A percentile compares a stretch with the other conserved stretches of the same genome.
These are phyloP conservation scores for Pichia californica DNA, from an alignment of 805 yeast species.

Conservation along the genomic window DNA sequence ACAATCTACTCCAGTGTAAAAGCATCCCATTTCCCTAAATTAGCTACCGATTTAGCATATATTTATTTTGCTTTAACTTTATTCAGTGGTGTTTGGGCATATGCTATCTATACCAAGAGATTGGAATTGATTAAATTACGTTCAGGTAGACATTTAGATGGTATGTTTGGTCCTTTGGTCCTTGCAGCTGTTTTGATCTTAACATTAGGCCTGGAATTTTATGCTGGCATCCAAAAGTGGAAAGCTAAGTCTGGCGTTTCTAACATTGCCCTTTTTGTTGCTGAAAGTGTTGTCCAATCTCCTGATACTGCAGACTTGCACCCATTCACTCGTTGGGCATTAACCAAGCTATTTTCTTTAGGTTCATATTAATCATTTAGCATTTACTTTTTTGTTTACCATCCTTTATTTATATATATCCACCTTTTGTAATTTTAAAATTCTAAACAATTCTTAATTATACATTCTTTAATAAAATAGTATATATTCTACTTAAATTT, in stretches of 20 bases:
- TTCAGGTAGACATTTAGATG: slow-evolving; percentile 83
- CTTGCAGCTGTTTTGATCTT: slow-evolving; percentile 62
- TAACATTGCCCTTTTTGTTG: slow-evolving; percentile 5
- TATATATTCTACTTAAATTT: background rate
- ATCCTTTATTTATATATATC: background rate
- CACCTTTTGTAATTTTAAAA: too few relatives aligned
- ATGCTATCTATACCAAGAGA: slow-evolving; percentile 65
- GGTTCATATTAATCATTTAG: slow-evolving; percentile 11
- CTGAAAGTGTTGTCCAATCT: slow-evolving; percentile 6
- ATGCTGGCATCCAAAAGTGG: slow-evolving; percentile 47
- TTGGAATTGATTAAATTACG: slow-evolving; percentile 69
- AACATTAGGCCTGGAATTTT: slow-evolving; percentile 67
- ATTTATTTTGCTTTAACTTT: slow-evolving; percentile 74
- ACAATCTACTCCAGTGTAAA: slow-evolving; percentile 68
- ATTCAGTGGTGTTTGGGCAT: slow-evolving; percentile 88
- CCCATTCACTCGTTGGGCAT: slow-evolving; percentile 21
- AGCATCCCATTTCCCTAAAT: slow-evolving; percentile 52
- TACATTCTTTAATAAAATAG: background rate
- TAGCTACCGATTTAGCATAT: slow-evolving; percentile 71
- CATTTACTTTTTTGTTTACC: background rate
- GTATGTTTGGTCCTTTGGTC: slow-evolving; percentile 81
- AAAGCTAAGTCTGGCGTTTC: slow-evolving; percentile 18
- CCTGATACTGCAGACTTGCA: slow-evolving; percentile 19
- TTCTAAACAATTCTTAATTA: too few relatives aligned
- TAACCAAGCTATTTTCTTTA: slow-evolving; percentile 22